Evolutionary conservation across 2,329 filamentous ascomycete species (phyloP).

Genomic region (Cordyceps farinosa): DNA sequence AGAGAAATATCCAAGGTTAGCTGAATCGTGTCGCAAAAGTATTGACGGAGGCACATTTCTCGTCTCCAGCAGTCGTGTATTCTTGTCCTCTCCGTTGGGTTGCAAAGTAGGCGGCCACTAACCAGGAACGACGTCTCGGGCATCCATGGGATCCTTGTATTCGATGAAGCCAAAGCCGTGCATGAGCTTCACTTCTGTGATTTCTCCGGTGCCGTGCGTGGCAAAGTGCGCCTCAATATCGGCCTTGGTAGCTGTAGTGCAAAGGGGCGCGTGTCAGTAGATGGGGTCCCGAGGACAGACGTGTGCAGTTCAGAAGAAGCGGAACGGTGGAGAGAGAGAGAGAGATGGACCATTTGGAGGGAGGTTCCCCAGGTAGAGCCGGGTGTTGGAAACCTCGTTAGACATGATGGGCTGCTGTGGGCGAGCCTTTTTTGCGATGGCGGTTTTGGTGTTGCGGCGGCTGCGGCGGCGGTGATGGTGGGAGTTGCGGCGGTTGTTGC

Average conservation of each 20-base stretch:
- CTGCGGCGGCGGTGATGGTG: background rate
- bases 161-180: conserved; percentile 99
- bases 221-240: conserved; percentile 96
- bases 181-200: conserved; percentile 99
- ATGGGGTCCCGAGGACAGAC: conserved; percentile 20
- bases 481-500: background rate
- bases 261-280: conserved; percentile 41
- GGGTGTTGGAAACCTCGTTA: conserved; percentile 81
- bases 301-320: conserved; percentile 1
- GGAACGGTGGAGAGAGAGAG: conserved; percentile 17
- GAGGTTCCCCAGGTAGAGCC: conserved; percentile 96
- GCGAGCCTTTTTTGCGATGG: conserved; percentile 9
- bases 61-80: conserved; percentile 1
- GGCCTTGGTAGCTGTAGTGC: conserved; percentile 79
- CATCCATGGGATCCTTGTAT: conserved; percentile 98
- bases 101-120: conserved; percentile 36
- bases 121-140: conserved; percentile 97
- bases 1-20: conserved; percentile 22
- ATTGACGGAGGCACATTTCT: background rate
- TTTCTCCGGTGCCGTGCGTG: conserved; percentile 93
- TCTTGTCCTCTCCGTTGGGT: background rate
- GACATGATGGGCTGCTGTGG: conserved; percentile 54
- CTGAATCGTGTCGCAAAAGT: background rate
- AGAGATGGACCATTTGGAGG: conserved; percentile 76
- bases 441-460: background rate